These are phyloP conservation scores for Beauveria brongniartii DNA, from an alignment of 2,329 filamentous ascomycete genomes.

Conservation along the genomic window DNA sequence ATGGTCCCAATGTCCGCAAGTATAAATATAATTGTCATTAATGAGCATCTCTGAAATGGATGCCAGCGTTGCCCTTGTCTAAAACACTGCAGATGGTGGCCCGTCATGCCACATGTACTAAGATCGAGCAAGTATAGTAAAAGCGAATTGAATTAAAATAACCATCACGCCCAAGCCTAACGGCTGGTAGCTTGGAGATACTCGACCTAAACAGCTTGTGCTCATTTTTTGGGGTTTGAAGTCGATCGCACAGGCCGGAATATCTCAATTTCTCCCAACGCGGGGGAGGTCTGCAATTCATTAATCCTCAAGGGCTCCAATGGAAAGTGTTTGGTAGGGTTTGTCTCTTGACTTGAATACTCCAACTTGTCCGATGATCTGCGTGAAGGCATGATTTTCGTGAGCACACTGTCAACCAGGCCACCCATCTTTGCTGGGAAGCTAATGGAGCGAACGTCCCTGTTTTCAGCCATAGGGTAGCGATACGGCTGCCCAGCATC, in stretches of 20 bases:
- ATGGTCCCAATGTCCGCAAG: neutral
- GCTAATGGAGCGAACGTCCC: neutral
- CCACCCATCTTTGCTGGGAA: neutral
- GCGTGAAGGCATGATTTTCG: neutral
- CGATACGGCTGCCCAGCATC: neutral
- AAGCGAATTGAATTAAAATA: neutral
- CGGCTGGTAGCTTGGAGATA: too few species aligned
- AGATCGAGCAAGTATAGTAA: neutral
- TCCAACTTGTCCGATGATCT: neutral
- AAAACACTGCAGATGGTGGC: neutral
- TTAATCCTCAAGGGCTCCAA: conserved; percentile 5
- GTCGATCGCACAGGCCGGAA: neutral
- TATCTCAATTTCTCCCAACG: conserved; percentile 1
- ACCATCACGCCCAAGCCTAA: neutral
- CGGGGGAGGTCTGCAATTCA: neutral
- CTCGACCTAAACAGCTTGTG: too few species aligned
- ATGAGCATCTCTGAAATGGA: neutral
- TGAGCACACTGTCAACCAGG: neutral
- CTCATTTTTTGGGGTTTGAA: too few species aligned
- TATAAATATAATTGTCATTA: neutral
- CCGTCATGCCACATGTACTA: neutral
- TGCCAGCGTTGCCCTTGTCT: neutral
- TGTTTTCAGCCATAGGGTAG: neutral
- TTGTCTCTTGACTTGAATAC: neutral
- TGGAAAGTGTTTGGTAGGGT: neutral